Evolutionary conservation across 2,329 filamentous ascomycete species (phyloP), one percentile per base, ranked within the genome.

Genomic region (Lecanicillium sp.): DNA sequence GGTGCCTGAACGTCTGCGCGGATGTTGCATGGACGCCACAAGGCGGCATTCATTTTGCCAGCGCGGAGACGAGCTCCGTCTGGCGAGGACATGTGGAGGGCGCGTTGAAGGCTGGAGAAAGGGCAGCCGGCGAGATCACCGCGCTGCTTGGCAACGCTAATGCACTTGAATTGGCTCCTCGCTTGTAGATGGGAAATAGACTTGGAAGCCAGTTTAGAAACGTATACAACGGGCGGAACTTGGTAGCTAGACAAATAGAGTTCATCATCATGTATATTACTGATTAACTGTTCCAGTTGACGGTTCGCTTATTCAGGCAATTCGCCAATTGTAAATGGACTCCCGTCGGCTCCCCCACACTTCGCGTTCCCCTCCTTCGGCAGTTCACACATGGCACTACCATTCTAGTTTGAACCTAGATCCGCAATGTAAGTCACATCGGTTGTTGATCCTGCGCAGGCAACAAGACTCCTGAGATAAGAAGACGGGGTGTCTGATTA

Each of bases 301-400:
- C n/a, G n/a, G n/a, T n/a, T n/a, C n/a, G n/a, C n/a, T n/a, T n/a
- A n/a, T n/a, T n/a, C n/a, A n/a, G n/a, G n/a, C n/a, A n/a, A n/a
- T n/a, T n/a, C n/a, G n/a, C n/a, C n/a, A n/a, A n/a, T n/a, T n/a
- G n/a, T 7, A 29, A 29, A 29, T 29, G 26, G 26, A 12, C 26
- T 24, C 23, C 41, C 33, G 32, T 38, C 26, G 21, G 30, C 4
- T 44, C 23, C 32, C 42, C 42, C 32, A 12, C 23, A 11, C 12
- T n/a, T n/a, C n/a, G 26, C 26, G 26, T 29, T 29, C 26, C 62
- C 60, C 32, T 60, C 55, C 12, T 54, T 55, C 3, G 62, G 60
- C 59, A 58, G 64, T 4, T 61, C 63, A 8, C 62, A 55, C 33
- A 62, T 51, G 14, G 60, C 63, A 4, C 51, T 40, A 6, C 61